These are phyloP conservation scores for Trametes pubescens DNA, from an alignment of 1,284 basidiomycete species.

Conservation along the genomic window DNA sequence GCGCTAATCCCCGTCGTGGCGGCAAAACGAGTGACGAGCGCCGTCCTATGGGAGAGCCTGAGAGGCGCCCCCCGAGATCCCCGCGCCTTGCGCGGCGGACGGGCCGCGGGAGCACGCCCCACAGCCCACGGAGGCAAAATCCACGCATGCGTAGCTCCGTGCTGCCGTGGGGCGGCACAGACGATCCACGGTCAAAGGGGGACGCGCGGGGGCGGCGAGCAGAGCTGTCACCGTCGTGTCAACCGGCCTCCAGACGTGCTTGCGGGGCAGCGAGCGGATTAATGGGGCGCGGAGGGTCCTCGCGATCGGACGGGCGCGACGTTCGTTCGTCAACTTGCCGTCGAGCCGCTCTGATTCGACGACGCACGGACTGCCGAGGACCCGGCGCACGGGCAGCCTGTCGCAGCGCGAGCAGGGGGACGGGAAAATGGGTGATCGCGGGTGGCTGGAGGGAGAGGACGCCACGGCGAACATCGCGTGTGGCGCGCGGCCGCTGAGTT, in stretches of 20 bases:
- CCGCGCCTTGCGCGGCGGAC: neutral
- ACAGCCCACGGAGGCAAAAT: conserved; percentile 8
- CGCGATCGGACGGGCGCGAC: neutral
- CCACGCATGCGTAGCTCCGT: neutral
- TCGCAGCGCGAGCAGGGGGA: neutral
- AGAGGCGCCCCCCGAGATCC: neutral
- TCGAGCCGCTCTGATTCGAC: neutral
- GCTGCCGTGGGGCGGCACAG: neutral
- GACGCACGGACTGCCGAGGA: no score
- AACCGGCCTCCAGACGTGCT: conserved; percentile 1
- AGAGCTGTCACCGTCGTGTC: neutral
- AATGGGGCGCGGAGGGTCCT: neutral
- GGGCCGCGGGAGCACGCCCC: neutral
- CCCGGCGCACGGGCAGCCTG: neutral
- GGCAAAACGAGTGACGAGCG: no score
- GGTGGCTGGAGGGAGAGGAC: conserved; percentile 7
- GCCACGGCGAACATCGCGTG: conserved; percentile 5
- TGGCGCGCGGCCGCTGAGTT: conserved; percentile 10
- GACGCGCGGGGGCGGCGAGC: neutral
- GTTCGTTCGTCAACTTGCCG: neutral
- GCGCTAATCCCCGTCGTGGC: no score
- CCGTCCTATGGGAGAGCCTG: no score
- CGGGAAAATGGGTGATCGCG: conserved; percentile 13
- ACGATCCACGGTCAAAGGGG: neutral
- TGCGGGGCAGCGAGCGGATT: neutral